phyloP scores from a whole-genome alignment of 2,329 filamentous ascomycete genomes.

The Ilyonectria robusta region DNA sequence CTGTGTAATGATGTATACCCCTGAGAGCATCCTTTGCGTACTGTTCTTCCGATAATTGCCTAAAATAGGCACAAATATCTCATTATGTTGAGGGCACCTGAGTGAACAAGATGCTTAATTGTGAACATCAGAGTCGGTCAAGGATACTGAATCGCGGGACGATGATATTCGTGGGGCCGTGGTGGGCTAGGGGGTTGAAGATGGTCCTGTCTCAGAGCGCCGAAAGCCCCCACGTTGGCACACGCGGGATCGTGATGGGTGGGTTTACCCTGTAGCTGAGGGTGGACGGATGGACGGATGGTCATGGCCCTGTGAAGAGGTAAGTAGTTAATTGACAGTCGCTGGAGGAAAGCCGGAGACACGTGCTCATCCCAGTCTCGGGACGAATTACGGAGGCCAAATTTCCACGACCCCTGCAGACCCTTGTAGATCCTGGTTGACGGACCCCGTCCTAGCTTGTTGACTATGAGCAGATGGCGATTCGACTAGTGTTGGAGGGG shows the following conservation, averaged over 20 bases:
- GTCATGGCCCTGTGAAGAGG: background rate
- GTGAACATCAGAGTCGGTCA: constrained; percentile 7
- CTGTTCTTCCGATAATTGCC: background rate
- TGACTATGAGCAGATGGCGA: constrained; percentile 20
- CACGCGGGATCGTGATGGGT: constrained; percentile 46
- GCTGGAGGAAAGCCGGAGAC: constrained; percentile 29
- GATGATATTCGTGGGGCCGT: constrained; percentile 32
- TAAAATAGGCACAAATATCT: background rate
- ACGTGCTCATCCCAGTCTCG: constrained; percentile 43
- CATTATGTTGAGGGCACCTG: background rate
- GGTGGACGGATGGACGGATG: constrained; percentile 25
- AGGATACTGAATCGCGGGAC: constrained; percentile 40
- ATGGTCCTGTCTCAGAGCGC: constrained; percentile 34
- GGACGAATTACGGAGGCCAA: constrained; percentile 37
- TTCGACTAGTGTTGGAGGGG: constrained; percentile 10
- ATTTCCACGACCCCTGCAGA: constrained; percentile 24
- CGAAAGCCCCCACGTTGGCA: constrained; percentile 46
- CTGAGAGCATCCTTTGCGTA: too few relatives aligned
- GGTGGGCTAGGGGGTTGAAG: constrained; percentile 34
- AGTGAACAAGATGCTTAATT: background rate
- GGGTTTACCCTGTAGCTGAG: constrained; percentile 38
- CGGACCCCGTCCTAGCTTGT: constrained; percentile 21
- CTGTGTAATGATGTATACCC: too few relatives aligned
- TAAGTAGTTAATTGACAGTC: background rate
- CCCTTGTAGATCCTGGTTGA: constrained; percentile 26